Evolutionary conservation across 495 filamentous ascomycete species (phyloP).

Genomic region (Amphirosellinia nigrospora): DNA sequence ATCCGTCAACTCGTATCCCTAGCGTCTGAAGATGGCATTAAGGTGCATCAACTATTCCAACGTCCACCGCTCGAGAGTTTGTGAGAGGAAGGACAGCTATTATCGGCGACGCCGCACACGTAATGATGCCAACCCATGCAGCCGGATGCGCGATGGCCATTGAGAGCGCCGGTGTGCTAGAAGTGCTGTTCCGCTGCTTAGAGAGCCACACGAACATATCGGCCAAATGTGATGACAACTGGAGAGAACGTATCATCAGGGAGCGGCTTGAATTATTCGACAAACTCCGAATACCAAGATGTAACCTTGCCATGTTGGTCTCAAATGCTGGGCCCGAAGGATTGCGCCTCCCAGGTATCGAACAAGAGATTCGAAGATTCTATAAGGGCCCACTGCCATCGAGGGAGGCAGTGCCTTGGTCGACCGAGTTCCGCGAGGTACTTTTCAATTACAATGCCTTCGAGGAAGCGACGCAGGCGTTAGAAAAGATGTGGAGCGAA

Average conservation of each 20-base stretch:
- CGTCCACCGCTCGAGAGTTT: conserved; percentile 32
- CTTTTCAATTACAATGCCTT: conserved; percentile 41
- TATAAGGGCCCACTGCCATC: conserved; percentile 38
- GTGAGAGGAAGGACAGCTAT: conserved; percentile 35
- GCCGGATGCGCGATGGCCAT: conserved; percentile 37
- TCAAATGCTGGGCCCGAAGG: conserved; percentile 36
- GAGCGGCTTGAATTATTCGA: conserved; percentile 35
- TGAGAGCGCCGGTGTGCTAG: conserved; percentile 36
- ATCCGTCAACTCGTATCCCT: conserved; percentile 32
- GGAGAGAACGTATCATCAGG: conserved; percentile 11
- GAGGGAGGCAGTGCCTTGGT: conserved; percentile 30
- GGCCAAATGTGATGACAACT: background rate
- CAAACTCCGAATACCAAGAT: conserved; percentile 37
- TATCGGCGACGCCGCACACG: conserved; percentile 41
- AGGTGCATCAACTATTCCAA: conserved; percentile 37
- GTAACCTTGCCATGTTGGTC: conserved; percentile 42
- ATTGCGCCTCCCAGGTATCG: conserved; percentile 33
- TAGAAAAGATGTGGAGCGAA: background rate
- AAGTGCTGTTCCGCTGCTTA: conserved; percentile 31
- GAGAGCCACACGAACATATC: background rate
- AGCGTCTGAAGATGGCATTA: conserved; percentile 41
- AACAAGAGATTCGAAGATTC: conserved; percentile 38
- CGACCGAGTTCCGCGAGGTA: conserved; percentile 31
- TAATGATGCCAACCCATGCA: conserved; percentile 41
- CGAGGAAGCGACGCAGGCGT: conserved; percentile 25